A percentile compares a stretch with the other conserved stretches of the same genome.
Evolutionary conservation across 495 filamentous ascomycete genomes (phyloP).

Genomic region (Letharia columbiana): DNA sequence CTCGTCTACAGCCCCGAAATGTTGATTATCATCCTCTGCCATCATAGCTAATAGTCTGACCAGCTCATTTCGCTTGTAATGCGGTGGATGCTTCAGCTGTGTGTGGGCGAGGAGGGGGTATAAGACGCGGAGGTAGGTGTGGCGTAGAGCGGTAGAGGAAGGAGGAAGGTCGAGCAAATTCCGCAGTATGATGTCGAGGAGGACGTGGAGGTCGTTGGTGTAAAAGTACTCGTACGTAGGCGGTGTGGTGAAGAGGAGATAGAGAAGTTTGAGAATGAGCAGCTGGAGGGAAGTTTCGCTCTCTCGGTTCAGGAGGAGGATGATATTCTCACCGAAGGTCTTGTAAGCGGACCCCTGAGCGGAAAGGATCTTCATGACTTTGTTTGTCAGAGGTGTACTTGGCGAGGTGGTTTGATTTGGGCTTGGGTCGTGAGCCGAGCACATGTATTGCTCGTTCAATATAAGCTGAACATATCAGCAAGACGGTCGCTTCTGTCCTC

Average conservation of each 20-base stretch:
- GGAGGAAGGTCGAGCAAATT: slow-evolving; percentile 89
- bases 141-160: slow-evolving; percentile 68
- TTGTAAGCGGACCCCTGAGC: slow-evolving; percentile 70
- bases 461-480: slow-evolving; percentile 56
- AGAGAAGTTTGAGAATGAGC: slow-evolving; percentile 88
- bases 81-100: slow-evolving; percentile 70
- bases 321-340: slow-evolving; percentile 97
- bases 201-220: slow-evolving; percentile 88
- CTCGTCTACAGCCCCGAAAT: slow-evolving; percentile 86
- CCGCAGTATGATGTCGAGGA: slow-evolving; percentile 91
- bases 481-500: slow-evolving; percentile 8
- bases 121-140: slow-evolving; percentile 96
- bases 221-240: slow-evolving; percentile 97
- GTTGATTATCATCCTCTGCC: slow-evolving; percentile 41
- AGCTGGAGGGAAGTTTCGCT: slow-evolving; percentile 88
- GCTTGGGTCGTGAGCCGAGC: slow-evolving; percentile 50
- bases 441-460: slow-evolving; percentile 97
- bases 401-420: slow-evolving; percentile 31
- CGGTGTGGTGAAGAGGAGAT: slow-evolving; percentile 84
- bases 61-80: slow-evolving; percentile 90
- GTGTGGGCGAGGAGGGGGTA: slow-evolving; percentile 86
- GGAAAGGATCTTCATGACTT: slow-evolving; percentile 82
- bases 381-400: slow-evolving; percentile 64
- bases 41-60: slow-evolving; percentile 64
- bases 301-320: slow-evolving; percentile 90